A percentile compares a stretch with the other conserved stretches of the same genome.
These are phyloP conservation scores for Pinus taeda DNA, from an alignment of 75 land plant genomes.

Conservation along the genomic window DNA sequence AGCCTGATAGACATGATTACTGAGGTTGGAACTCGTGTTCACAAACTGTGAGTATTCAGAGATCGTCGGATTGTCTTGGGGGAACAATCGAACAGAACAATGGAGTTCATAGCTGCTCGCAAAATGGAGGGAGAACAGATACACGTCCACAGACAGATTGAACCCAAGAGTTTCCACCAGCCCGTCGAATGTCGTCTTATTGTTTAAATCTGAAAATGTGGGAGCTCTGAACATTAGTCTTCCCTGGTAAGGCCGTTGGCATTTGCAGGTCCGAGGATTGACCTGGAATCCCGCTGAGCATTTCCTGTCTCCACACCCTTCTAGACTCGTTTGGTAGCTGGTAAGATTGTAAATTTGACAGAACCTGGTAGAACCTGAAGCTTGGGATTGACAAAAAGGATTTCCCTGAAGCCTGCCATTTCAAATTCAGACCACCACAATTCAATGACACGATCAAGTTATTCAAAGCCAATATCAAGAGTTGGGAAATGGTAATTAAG, in stretches of 20 bases:
- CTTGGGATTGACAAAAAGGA: conserved; percentile 34
- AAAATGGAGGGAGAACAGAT: conserved; percentile 40
- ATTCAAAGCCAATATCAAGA: background rate
- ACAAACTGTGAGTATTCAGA: conserved; percentile 21
- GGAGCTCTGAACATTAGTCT: conserved; percentile 51
- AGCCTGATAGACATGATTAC: conserved; percentile 40
- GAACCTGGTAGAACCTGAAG: conserved; percentile 24
- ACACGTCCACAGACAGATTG: conserved; percentile 48
- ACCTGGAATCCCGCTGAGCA: conserved; percentile 43
- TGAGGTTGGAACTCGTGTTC: conserved; percentile 25
- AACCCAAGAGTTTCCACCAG: conserved; percentile 42
- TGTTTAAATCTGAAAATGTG: conserved; percentile 40
- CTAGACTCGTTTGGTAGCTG: conserved; percentile 54
- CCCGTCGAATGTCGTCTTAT: conserved; percentile 29
- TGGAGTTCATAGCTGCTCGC: conserved; percentile 49
- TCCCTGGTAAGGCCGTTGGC: conserved; percentile 63
- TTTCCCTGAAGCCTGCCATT: conserved; percentile 59
- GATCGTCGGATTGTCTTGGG: conserved; percentile 14
- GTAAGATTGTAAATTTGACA: conserved; percentile 32
- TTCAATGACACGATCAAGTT: background rate
- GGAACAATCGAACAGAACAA: conserved; percentile 45
- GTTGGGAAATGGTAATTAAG: no score
- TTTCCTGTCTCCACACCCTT: conserved; percentile 25
- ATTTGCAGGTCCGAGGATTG: conserved; percentile 57
- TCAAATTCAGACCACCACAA: background rate